phyloP scores from a whole-genome alignment of 495 filamentous ascomycete species.

The Thozetella sp. region DNA sequence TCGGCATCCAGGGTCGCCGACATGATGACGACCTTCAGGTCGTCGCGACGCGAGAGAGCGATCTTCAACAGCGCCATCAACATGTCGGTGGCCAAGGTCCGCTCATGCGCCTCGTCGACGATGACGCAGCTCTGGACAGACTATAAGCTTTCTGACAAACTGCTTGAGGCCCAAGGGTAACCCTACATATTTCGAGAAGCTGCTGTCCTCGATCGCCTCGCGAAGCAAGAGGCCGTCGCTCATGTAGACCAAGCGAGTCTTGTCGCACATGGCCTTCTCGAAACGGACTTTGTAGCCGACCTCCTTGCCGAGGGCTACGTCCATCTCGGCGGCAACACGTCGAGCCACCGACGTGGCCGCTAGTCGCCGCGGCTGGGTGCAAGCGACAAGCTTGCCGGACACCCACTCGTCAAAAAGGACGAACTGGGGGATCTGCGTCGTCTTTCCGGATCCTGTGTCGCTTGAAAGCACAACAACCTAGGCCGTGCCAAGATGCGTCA shows the following conservation, averaged over 20 bases:
- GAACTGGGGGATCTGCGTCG: conserved; percentile 94
- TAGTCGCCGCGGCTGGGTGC: conserved; percentile 95
- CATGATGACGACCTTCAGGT: conserved; percentile 93
- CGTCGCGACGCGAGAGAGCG: conserved; percentile 79
- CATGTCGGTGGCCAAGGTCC: conserved; percentile 95
- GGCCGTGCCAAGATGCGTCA: conserved; percentile 3
- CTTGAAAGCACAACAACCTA: conserved; percentile 95
- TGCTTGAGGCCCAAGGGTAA: neutral
- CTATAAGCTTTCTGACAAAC: too few relatives aligned
- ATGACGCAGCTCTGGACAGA: conserved; percentile 92
- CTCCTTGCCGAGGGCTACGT: conserved; percentile 84
- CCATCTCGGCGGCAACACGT: conserved; percentile 95
- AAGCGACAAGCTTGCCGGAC: conserved; percentile 89
- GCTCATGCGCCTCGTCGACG: conserved; percentile 97
- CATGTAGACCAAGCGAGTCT: conserved; percentile 98
- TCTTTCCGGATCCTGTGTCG: conserved; percentile 97
- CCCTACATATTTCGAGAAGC: conserved; percentile 45
- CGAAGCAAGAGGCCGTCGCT: conserved; percentile 97
- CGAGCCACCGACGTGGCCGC: conserved; percentile 97
- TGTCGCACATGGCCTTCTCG: conserved; percentile 86
- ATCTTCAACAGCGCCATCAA: conserved; percentile 96
- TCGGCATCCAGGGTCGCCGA: conserved; percentile 96
- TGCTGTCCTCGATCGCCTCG: conserved; percentile 96
- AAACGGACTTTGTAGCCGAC: conserved; percentile 98
- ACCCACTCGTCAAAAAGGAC: conserved; percentile 89